Base-by-base conservation (phyloP, 192 early-diverging fungal genomes). In the Coemansia sp. region DNA sequence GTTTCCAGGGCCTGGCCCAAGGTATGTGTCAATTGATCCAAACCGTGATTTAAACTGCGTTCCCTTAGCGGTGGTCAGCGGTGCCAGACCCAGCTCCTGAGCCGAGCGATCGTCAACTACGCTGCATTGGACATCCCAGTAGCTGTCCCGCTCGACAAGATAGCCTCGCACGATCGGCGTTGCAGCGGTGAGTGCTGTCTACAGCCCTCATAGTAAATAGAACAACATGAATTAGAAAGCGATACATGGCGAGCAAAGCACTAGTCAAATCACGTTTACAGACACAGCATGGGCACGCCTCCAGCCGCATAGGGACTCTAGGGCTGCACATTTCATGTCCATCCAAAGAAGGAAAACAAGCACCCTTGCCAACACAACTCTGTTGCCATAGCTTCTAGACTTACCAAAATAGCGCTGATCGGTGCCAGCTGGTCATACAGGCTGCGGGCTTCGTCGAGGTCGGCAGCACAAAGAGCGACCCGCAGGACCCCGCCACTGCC, bases 51-150 rank as follows among this genome's bases (percentile, higher is more conserved):
- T 99, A 40, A 87, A 85, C 53, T 98, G 94, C 11, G 85, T 86
- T 72, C 89, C 94, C 51, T 87, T 86, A 55, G 85, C 85, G 5
- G 90, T 77, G 40, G 90, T 86, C 60, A 96, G 72, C 40, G 94
- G 93, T 87, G 91, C 76, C 13, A 84, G 65, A 8, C 93, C 95
- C 16, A 95, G 92, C 77, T 99, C 97, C 68, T 95, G 91, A 13
- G 81, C 78, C 9, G 94, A 95, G 57, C 97, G 87, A 76, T 98
- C 95, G 72, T 99, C 97, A 6, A 97, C 95, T 45, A 87, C 86
- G 39, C 86, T 87, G 62, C 94, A 88, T 76, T 96, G 98, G 25
- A 97, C 94, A 71, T 98, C 93, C 97, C 97, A 99, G 79, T 96
- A 88, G 81, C 93, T 92, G 76, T 99, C 97, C 0, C 96, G 92